phyloP scores from a whole-genome alignment of 2,329 filamentous ascomycete species.

The Apiospora aurea region DNA sequence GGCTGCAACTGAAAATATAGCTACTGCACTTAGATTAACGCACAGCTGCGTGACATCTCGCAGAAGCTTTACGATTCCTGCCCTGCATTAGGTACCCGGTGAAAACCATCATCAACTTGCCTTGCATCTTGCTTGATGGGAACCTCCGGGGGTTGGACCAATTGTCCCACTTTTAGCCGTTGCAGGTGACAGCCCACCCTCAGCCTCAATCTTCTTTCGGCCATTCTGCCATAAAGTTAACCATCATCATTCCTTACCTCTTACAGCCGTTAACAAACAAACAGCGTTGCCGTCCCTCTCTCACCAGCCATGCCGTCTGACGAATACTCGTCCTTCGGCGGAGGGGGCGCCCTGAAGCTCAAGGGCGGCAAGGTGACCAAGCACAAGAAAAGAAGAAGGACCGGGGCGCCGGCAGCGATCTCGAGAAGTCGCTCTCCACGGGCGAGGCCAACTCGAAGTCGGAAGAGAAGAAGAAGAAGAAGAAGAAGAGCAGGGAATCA shows the following conservation, averaged over 20 bases:
- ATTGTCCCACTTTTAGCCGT: conserved; percentile 12
- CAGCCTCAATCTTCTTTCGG: neutral
- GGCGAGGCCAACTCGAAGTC: conserved; percentile 37
- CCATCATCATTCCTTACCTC: neutral
- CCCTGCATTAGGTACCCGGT: no score
- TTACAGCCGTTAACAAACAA: neutral
- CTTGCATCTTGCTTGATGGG: neutral
- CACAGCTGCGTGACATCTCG: neutral
- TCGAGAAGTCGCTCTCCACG: conserved; percentile 55
- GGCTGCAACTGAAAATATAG: neutral
- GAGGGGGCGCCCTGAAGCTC: conserved; percentile 81
- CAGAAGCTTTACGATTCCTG: neutral
- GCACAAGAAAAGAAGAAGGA: conserved; percentile 69
- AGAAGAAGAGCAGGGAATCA: conserved; percentile 38
- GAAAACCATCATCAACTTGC: neutral
- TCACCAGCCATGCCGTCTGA: conserved; percentile 68
- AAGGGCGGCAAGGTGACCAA: conserved; percentile 76
- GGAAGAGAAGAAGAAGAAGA: conserved; percentile 43
- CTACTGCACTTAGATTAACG: neutral
- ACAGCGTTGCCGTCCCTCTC: conserved; percentile 19
- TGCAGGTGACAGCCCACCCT: neutral
- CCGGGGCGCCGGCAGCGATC: conserved; percentile 46
- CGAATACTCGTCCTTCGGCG: conserved; percentile 72
- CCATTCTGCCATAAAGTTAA: neutral
- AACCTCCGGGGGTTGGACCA: neutral